Percentiles rank a stretch among this genome's conserved stretches.
These are phyloP conservation scores for Melanogaster broomeanus DNA, from an alignment of 768 basidiomycete species.

Conservation along the genomic window DNA sequence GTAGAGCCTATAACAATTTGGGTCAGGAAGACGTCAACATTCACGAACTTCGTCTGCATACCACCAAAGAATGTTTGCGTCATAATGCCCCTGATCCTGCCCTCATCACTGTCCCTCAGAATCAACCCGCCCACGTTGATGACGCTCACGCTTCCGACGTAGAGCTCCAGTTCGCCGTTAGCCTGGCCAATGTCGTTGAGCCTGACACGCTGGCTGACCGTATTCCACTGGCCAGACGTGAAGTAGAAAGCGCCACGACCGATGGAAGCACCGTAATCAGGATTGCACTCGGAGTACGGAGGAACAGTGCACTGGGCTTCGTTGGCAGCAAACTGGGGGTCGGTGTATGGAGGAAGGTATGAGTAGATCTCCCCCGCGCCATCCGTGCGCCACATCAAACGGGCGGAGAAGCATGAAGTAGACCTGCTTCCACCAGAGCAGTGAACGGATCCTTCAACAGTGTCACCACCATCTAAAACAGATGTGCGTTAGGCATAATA, in stretches of 20 bases:
- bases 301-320: conserved; percentile 48
- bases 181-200: conserved; percentile 71
- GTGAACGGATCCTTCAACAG: conserved; percentile 42
- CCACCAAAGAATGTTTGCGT: conserved; percentile 84
- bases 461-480: conserved; percentile 56
- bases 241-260: conserved; percentile 71
- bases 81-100: conserved; percentile 64
- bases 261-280: conserved; percentile 65
- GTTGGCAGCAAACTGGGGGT: conserved; percentile 39
- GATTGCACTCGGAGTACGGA: conserved; percentile 56
- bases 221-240: conserved; percentile 63
- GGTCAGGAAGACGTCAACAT: not conserved
- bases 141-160: conserved; percentile 63
- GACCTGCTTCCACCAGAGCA: conserved; percentile 69
- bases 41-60: conserved; percentile 25
- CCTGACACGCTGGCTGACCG: conserved; percentile 65
- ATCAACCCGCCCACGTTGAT: conserved; percentile 58
- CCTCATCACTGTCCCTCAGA: conserved; percentile 47
- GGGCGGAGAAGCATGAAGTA: conserved; percentile 58
- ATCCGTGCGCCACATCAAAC: conserved; percentile 67
- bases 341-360: conserved; percentile 53
- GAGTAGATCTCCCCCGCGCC: conserved; percentile 71
- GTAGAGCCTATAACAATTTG: conserved; percentile 41
- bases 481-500: conserved; percentile 4
- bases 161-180: conserved; percentile 75